A percentile compares a stretch with the other conserved stretches of the same genome.
Evolutionary conservation across 805 yeast genomes (phyloP).

Genomic region (Ascoidea asiatica): DNA sequence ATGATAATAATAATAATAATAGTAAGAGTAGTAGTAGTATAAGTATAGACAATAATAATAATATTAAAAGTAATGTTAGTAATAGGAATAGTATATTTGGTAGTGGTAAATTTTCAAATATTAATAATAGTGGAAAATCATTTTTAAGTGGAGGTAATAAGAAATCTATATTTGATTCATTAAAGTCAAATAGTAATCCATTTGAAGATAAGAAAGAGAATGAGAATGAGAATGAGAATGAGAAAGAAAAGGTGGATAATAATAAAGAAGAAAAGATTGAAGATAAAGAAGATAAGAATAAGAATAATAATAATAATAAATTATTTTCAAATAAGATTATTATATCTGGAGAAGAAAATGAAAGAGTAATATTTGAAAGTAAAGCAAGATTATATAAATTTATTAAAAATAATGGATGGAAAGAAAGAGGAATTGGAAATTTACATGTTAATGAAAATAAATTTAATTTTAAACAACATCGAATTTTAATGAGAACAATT

Average conservation of each 20-base stretch:
- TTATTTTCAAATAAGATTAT: constrained; percentile 43
- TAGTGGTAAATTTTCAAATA: constrained; percentile 5
- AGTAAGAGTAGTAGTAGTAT: no score
- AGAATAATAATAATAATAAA: constrained; percentile 10
- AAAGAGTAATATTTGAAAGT: constrained; percentile 49
- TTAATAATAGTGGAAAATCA: constrained; percentile 8
- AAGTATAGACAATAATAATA: constrained; percentile 9
- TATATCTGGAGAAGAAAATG: constrained; percentile 87
- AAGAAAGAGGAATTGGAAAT: constrained; percentile 84
- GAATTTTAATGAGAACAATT: constrained; percentile 85
- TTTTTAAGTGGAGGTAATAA: constrained; percentile 26
- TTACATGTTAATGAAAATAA: constrained; percentile 54
- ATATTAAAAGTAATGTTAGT: constrained; percentile 8
- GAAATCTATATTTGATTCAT: constrained; percentile 42
- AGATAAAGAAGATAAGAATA: constrained; percentile 12
- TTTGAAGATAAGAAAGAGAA: constrained; percentile 15
- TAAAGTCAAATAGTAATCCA: constrained; percentile 7
- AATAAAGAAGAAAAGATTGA: constrained; percentile 17
- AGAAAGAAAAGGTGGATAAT: constrained; percentile 12
- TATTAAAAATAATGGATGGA: constrained; percentile 77
- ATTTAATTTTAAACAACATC: constrained; percentile 24
- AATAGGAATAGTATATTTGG: constrained; percentile 19
- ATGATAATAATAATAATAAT: constrained; percentile 1
- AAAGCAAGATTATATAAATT: constrained; percentile 69
- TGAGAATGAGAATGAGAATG: constrained; percentile 11